phyloP scores from a whole-genome alignment of 164 flowering plant genomes.

The Protea cynaroides region DNA sequence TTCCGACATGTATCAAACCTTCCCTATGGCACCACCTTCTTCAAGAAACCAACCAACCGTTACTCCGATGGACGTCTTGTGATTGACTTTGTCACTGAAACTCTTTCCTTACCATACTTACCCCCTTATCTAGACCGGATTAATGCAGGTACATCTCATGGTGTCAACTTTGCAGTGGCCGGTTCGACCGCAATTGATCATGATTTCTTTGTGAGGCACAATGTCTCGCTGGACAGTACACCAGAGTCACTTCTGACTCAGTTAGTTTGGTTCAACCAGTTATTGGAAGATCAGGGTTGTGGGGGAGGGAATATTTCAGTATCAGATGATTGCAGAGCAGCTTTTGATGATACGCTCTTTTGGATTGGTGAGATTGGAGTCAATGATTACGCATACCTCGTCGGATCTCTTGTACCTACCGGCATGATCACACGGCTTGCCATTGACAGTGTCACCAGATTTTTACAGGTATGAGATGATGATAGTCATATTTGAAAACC shows the following conservation, averaged over 20 bases:
- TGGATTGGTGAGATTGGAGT: conserved; percentile 96
- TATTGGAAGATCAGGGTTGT: conserved; percentile 44
- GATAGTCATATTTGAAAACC: too few species aligned
- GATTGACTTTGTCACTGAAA: conserved; percentile 48
- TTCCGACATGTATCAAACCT: conserved; percentile 28
- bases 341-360: conserved; percentile 47
- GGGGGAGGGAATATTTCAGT: too few species aligned
- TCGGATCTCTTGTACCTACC: conserved; percentile 36
- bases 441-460: conserved; percentile 22
- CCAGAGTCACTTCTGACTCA: conserved; percentile 65
- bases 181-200: conserved; percentile 49
- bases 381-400: conserved; percentile 70
- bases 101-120: conserved; percentile 42
- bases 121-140: too few species aligned
- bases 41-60: conserved; percentile 36
- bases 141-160: conserved; percentile 33
- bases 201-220: conserved; percentile 30
- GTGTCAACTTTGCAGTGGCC: conserved; percentile 69
- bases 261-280: conserved; percentile 52
- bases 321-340: conserved; percentile 19
- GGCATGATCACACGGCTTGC: conserved; percentile 45
- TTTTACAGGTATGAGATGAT: conserved; percentile 74
- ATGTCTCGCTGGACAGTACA: conserved; percentile 38
- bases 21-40: conserved; percentile 38
- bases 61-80: conserved; percentile 59